These are phyloP conservation scores for Prunus fruticosa DNA, from an alignment of 306 rosid genomes.

Conservation along the genomic window DNA sequence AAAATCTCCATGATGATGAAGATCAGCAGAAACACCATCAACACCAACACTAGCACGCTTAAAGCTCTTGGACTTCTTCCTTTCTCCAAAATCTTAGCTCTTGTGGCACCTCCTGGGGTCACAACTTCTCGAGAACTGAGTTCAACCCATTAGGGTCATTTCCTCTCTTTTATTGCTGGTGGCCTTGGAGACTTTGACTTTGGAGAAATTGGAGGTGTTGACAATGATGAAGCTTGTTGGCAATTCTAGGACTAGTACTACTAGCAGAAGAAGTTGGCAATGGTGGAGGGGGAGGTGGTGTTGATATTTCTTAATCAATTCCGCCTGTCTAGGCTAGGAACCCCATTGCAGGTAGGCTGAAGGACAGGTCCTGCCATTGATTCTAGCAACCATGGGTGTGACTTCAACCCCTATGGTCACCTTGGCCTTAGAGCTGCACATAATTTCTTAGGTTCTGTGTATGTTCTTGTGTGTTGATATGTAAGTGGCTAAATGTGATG, in stretches of 20 bases:
- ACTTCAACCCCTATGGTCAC: constrained; percentile 51
- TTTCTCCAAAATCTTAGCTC: constrained; percentile 67
- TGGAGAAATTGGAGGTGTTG: constrained; percentile 66
- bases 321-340: constrained; percentile 62
- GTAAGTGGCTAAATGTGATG: not conserved
- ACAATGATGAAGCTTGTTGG: constrained; percentile 27
- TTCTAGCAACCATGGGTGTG: constrained; percentile 42
- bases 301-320: constrained; percentile 52
- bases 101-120: constrained; percentile 43
- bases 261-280: constrained; percentile 29
- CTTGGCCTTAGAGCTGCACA: constrained; percentile 77
- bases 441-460: constrained; percentile 8
- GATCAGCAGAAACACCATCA: constrained; percentile 24
- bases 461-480: not conserved
- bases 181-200: constrained; percentile 81
- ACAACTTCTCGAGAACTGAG: constrained; percentile 59
- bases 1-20: not conserved
- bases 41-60: constrained; percentile 30
- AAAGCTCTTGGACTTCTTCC: constrained; percentile 89
- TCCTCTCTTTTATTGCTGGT: constrained; percentile 66
- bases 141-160: constrained; percentile 58
- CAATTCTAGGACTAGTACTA: constrained; percentile 22
- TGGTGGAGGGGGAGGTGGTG: constrained; percentile 45
- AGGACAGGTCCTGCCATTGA: constrained; percentile 84
- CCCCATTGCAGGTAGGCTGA: constrained; percentile 82